Evolutionary conservation across 768 basidiomycete genomes (phyloP), one percentile per base, ranked within the genome.

Genomic region (Nidula microcarpa): DNA sequence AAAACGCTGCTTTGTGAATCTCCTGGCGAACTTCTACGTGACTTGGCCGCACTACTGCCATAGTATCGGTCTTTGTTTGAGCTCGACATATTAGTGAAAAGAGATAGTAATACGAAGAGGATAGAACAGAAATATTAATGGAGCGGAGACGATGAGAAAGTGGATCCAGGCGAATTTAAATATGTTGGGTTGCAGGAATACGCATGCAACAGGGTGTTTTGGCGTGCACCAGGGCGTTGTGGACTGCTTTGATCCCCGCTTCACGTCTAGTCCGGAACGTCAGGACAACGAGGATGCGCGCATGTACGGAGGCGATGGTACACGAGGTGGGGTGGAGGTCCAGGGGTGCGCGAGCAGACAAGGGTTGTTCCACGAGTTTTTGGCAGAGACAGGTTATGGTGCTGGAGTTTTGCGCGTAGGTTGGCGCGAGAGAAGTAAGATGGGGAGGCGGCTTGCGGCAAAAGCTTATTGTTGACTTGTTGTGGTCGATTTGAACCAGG

Each of bases 21-120:
- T 72, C 77, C 80, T 62, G 85, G 83, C 68, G 86, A 81, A 72
- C 80, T 81, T 78, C 84, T 83, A 77, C 84, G 80, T 64, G 80
- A 70, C 77, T 80, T 82, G 66, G 73, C 76, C 77, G 82, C 74
- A 71, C 72, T 78, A 72, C 73, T 76, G 74, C 76, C 70, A 78
- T 81, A 85, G 78, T 80, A 82, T 68, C 81, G 85, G 74, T 87
- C 86, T 72, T 87, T 84, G 71, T 77, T 80, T 68, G 80, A 80
- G 74, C 74, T 81, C 71, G 86, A 82, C 85, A 68, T 89, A 77
- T 80, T 77, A 76, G 75, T 72, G 74, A 71, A 73, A 74, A 72
- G 66, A 75, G 77, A 77, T 79, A 80, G 79, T 75, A 78, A 77
- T 77, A 82, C 76, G 71, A 72, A 71, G 67, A 64, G 69, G 71